Conservation (phyloP, 2,329 filamentous ascomycete genomes). For the Stemphylium lycopersici region DNA sequence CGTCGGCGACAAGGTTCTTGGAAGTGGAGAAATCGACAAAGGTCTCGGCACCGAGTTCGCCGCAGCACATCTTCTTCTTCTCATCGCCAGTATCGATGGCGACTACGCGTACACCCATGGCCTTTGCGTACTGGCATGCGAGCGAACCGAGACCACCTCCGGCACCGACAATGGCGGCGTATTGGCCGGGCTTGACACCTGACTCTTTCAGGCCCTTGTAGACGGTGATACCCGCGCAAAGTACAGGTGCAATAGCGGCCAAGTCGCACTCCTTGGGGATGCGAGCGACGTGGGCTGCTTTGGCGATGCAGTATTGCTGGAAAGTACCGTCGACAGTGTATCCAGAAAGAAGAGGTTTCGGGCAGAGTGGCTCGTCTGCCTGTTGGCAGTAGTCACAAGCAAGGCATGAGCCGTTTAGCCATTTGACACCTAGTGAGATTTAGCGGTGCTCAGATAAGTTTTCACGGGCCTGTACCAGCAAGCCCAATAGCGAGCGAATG, state of each 20-base stretch:
- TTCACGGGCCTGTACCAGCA: too few species aligned
- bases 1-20: slow-evolving; percentile 81
- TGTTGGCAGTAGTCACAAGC: slow-evolving; percentile 82
- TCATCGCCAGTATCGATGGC: slow-evolving; percentile 84
- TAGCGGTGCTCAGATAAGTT: background rate
- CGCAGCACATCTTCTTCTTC: slow-evolving; percentile 72
- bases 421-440: slow-evolving; percentile 68
- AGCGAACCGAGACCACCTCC: slow-evolving; percentile 82
- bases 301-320: slow-evolving; percentile 89
- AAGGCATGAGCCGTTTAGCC: slow-evolving; percentile 88
- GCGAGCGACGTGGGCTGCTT: slow-evolving; percentile 82
- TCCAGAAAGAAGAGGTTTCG: slow-evolving; percentile 75
- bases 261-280: slow-evolving; percentile 79
- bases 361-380: slow-evolving; percentile 82
- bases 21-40: slow-evolving; percentile 83
- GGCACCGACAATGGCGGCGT: slow-evolving; percentile 83
- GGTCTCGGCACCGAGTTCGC: slow-evolving; percentile 69
- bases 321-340: slow-evolving; percentile 94
- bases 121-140: slow-evolving; percentile 85
- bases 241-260: slow-evolving; percentile 77
- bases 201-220: slow-evolving; percentile 94
- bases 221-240: slow-evolving; percentile 86
- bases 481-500: too few species aligned
- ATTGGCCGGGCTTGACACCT: slow-evolving; percentile 73
- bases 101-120: slow-evolving; percentile 82